Percentiles rank a stretch among this genome's conserved stretches.
Evolutionary conservation across 78 protist species (phyloP).

Genomic region (Tieghemostelium lacteum): DNA sequence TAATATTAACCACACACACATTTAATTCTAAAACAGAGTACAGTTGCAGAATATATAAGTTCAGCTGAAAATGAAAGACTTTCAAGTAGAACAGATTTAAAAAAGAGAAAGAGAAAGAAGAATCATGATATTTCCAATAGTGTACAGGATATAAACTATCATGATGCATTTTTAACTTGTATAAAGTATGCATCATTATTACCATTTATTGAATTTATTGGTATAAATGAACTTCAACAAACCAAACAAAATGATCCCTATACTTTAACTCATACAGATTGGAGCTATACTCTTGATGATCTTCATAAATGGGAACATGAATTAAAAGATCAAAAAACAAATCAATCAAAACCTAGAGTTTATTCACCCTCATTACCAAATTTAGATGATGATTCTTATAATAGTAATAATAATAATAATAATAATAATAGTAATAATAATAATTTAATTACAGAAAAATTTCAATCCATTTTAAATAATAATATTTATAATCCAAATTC

Average conservation of each 20-base stretch:
- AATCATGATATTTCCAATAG: slow-evolving; percentile 70
- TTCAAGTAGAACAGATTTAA: slow-evolving; percentile 17
- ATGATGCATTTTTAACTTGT: slow-evolving; percentile 63
- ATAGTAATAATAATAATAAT: background rate
- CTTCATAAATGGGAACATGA: slow-evolving; percentile 55
- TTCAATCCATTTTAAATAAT: too few species aligned
- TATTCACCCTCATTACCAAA: background rate
- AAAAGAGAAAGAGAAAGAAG: slow-evolving; percentile 67
- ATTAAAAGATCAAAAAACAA: slow-evolving; percentile 29
- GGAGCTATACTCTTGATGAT: slow-evolving; percentile 19
- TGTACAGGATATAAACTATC: slow-evolving; percentile 5
- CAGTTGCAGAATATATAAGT: slow-evolving; percentile 21
- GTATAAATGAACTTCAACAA: slow-evolving; percentile 5
- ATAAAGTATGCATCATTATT: slow-evolving; percentile 51
- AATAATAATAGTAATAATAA: background rate
- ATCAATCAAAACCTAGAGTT: slow-evolving; percentile 4
- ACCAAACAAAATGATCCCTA: background rate
- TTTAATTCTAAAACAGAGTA: background rate
- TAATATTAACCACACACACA: background rate
- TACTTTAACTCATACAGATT: slow-evolving; percentile 31
- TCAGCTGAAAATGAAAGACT: slow-evolving; percentile 52
- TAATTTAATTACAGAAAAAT: background rate
- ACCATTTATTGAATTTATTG: slow-evolving; percentile 49
- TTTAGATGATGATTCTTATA: slow-evolving; percentile 14
- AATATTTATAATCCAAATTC: too few species aligned